A percentile compares a stretch with the other conserved stretches of the same genome.
phyloP scores from a whole-genome alignment of 352 stramenopile genomes.

The Pythium pectinolyticum region DNA sequence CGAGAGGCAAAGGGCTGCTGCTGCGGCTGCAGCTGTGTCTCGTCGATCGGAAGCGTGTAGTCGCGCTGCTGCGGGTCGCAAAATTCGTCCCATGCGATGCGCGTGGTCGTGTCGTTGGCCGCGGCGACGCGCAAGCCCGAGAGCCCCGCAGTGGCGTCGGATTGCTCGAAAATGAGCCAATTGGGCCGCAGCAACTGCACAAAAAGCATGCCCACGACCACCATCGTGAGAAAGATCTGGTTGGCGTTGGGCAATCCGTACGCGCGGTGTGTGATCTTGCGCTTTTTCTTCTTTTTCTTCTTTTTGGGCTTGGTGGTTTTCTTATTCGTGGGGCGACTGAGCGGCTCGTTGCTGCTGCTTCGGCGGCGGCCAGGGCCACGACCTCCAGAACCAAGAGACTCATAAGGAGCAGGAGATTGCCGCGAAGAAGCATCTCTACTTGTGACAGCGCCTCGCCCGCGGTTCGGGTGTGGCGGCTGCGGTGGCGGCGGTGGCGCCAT shows the following conservation, averaged over 20 bases:
- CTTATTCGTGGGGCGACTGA: too few relatives aligned
- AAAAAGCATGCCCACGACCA: slow-evolving; percentile 55
- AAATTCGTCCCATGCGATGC: slow-evolving; percentile 54
- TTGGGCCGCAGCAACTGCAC: slow-evolving; percentile 57
- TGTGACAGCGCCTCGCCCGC: too few relatives aligned
- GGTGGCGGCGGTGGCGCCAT: too few relatives aligned
- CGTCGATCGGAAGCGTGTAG: slow-evolving; percentile 31
- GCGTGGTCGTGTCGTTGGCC: slow-evolving; percentile 36
- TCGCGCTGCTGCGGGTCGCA: slow-evolving; percentile 36
- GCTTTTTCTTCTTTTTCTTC: slow-evolving; percentile 4
- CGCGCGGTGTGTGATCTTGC: slow-evolving; percentile 43
- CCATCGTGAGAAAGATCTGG: slow-evolving; percentile 72
- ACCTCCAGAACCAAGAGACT: not conserved
- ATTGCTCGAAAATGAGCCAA: slow-evolving; percentile 55
- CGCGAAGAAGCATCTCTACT: too few relatives aligned
- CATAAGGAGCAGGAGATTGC: too few relatives aligned
- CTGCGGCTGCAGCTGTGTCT: slow-evolving; percentile 13
- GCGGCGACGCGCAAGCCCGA: slow-evolving; percentile 43
- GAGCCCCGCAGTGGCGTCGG: slow-evolving; percentile 55
- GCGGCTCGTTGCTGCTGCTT: not conserved
- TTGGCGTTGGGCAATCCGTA: slow-evolving; percentile 85
- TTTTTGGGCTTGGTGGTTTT: too few relatives aligned
- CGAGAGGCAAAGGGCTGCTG: slow-evolving; percentile 13
- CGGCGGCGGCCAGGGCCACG: not conserved
- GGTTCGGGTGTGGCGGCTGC: too few relatives aligned